Evolutionary conservation across 345 rosid genomes (phyloP).

Genomic region (Carallia brachiata): DNA sequence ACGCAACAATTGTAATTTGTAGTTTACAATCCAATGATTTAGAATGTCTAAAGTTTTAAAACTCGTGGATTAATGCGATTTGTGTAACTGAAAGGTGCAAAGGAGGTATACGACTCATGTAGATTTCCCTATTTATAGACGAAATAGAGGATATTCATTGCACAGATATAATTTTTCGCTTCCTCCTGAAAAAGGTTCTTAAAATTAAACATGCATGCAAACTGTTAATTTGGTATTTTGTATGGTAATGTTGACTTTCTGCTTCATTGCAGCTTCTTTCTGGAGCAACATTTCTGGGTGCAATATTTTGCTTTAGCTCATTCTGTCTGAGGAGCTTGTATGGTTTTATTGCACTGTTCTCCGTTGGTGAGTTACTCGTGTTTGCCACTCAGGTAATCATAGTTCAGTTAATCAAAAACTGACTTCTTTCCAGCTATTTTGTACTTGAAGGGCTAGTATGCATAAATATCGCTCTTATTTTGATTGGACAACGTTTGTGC

Average conservation of each 20-base stretch:
- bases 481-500: neutral
- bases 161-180: too few relatives aligned
- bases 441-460: neutral
- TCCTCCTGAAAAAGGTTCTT: neutral
- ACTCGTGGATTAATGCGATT: too few relatives aligned
- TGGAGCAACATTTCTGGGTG: constrained; percentile 66
- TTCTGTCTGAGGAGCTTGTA: constrained; percentile 80
- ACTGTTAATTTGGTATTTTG: neutral
- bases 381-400: constrained; percentile 75
- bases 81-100: too few relatives aligned
- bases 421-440: neutral
- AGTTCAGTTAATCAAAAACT: neutral
- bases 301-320: constrained; percentile 69
- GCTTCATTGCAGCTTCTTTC: constrained; percentile 64
- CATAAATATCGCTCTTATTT: neutral
- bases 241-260: neutral
- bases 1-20: too few relatives aligned
- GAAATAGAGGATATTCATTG: too few relatives aligned
- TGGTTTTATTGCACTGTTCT: constrained; percentile 66
- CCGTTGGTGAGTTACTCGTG: constrained; percentile 76
- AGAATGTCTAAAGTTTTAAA: too few relatives aligned
- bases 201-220: neutral
- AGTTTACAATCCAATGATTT: too few relatives aligned
- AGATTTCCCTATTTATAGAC: too few relatives aligned
- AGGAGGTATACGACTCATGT: too few relatives aligned